A percentile compares a stretch with the other conserved stretches of the same genome.
These are phyloP conservation scores for Tremella fuciformis DNA, from an alignment of 768 basidiomycete species.

Conservation along the genomic window DNA sequence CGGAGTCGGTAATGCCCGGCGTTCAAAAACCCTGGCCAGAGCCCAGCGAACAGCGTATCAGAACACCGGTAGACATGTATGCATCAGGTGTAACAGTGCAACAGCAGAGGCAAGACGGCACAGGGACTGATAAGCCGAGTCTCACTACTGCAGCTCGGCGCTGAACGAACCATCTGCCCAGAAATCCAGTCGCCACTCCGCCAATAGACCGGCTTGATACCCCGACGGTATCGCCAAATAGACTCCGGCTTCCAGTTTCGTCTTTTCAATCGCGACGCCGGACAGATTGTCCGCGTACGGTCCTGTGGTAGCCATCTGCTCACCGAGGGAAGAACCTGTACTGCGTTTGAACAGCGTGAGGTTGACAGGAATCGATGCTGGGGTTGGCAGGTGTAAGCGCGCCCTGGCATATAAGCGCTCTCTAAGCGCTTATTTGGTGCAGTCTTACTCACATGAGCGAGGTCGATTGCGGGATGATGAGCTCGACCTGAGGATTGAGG, in stretches of 20 bases:
- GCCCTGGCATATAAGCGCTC: not conserved
- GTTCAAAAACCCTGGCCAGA: too few species aligned
- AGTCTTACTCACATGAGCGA: conserved; percentile 28
- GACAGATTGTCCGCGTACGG: conserved; percentile 72
- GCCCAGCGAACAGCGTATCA: too few species aligned
- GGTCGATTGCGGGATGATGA: conserved; percentile 51
- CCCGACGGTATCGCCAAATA: conserved; percentile 56
- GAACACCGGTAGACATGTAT: not conserved
- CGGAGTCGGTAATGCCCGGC: not conserved
- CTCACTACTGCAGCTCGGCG: too few species aligned
- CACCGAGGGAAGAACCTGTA: conserved; percentile 49
- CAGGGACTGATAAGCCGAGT: too few species aligned
- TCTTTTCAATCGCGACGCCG: conserved; percentile 61
- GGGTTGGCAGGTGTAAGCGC: conserved; percentile 23
- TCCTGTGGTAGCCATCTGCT: conserved; percentile 65
- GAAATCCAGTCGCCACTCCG: too few species aligned
- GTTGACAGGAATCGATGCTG: conserved; percentile 35
- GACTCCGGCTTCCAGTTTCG: conserved; percentile 60
- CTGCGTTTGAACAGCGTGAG: conserved; percentile 53
- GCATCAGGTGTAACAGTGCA: not conserved
- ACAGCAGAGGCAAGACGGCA: too few species aligned
- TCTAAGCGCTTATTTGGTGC: not conserved
- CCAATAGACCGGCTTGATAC: not conserved
- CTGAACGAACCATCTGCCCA: too few species aligned
- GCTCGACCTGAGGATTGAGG: conserved; percentile 66